These are phyloP conservation scores for Malus orientalis DNA, from an alignment of 306 rosid species.

Conservation along the genomic window DNA sequence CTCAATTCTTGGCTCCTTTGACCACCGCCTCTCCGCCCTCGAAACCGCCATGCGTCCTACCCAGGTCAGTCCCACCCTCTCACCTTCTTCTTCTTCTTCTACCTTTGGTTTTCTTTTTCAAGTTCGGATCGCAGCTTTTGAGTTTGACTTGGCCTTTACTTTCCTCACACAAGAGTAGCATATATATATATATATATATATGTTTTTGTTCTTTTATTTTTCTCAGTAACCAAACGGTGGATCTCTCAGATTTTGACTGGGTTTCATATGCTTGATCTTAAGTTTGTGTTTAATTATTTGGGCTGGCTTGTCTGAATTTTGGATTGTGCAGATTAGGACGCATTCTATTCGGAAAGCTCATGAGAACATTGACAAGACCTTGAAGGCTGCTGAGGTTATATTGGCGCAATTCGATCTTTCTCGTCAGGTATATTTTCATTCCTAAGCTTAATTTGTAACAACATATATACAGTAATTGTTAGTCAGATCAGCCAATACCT, in stretches of 20 bases:
- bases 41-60: slow-evolving; percentile 99
- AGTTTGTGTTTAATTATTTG: background rate
- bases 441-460: background rate
- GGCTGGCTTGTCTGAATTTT: slow-evolving; percentile 15
- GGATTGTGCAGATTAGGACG: slow-evolving; percentile 64
- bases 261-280: background rate
- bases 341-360: slow-evolving; percentile 93
- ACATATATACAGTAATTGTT: background rate
- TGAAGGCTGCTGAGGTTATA: slow-evolving; percentile 83
- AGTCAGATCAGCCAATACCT: background rate
- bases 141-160: slow-evolving; percentile 33
- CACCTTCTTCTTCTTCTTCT: background rate
- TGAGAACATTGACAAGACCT: slow-evolving; percentile 83
- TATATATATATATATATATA: too few species aligned
- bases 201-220: background rate
- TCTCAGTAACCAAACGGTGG: slow-evolving; percentile 17
- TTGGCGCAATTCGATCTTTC: slow-evolving; percentile 82
- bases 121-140: background rate
- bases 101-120: slow-evolving; percentile 2
- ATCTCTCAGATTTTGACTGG: slow-evolving; percentile 24
- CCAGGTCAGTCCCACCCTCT: slow-evolving; percentile 40
- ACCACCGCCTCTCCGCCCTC: slow-evolving; percentile 94
- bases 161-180: background rate
- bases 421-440: slow-evolving; percentile 49
- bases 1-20: slow-evolving; percentile 85